Evolutionary conservation across 306 rosid species (phyloP).

Genomic region (Quercus mongolica): DNA sequence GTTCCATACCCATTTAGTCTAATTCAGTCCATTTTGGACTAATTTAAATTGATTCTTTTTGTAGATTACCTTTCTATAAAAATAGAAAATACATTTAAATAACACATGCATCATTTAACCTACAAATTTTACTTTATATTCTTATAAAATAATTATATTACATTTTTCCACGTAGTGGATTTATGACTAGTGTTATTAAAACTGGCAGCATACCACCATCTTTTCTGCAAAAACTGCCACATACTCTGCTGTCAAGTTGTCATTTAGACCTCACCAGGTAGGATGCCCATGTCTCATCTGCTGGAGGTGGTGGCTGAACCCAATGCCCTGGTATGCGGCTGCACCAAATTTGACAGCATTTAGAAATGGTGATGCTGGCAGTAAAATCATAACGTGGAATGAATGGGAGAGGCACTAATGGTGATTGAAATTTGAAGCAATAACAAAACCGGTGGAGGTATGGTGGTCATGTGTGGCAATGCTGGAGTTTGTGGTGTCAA

Average conservation of each 20-base stretch:
- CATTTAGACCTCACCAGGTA: constrained; percentile 67
- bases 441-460: not conserved
- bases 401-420: not conserved
- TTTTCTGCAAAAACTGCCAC: not conserved
- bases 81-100: too few relatives aligned
- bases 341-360: constrained; percentile 19
- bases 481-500: not conserved
- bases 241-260: not conserved
- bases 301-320: constrained; percentile 88
- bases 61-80: too few relatives aligned
- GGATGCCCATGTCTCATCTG: constrained; percentile 87
- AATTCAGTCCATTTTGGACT: too few relatives aligned
- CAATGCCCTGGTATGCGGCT: constrained; percentile 93
- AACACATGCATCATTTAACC: too few relatives aligned
- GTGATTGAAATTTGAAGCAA: not conserved
- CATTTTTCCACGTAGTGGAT: too few relatives aligned
- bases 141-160: too few relatives aligned
- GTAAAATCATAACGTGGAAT: not conserved
- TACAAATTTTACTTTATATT: too few relatives aligned
- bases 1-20: too few relatives aligned
- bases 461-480: not conserved
- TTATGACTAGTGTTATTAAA: too few relatives aligned
- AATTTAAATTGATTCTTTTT: too few relatives aligned
- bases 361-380: not conserved
- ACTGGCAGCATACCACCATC: not conserved